phyloP scores from a whole-genome alignment of 2,329 filamentous ascomycete species.

The Colletotrichum sublineola region DNA sequence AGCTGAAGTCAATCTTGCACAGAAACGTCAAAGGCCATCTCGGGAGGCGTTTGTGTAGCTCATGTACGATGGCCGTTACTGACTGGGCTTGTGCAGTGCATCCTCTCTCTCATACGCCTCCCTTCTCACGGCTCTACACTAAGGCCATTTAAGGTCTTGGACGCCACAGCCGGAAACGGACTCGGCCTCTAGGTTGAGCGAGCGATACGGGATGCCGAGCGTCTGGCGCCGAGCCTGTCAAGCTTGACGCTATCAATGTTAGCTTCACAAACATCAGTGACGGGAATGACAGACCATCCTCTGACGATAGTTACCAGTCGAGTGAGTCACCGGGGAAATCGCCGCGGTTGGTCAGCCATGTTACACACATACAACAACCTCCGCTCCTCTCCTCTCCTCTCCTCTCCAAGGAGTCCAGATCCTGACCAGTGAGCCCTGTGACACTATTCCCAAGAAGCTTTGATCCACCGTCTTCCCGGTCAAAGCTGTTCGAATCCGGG shows the following conservation, averaged over 20 bases:
- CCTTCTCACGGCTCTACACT: not conserved
- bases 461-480: not conserved
- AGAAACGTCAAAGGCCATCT: slow-evolving; percentile 4
- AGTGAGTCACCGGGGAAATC: not conserved
- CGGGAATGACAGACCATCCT: slow-evolving; percentile 23
- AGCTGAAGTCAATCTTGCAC: slow-evolving; percentile 30
- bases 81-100: slow-evolving; percentile 12
- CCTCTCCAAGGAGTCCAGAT: not conserved
- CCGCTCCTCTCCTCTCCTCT: not conserved
- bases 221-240: not conserved
- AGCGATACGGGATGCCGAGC: not conserved
- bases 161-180: slow-evolving; percentile 32
- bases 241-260: not conserved
- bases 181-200: not conserved
- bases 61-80: slow-evolving; percentile 16
- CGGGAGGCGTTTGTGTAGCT: not conserved
- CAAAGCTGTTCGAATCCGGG: slow-evolving; percentile 28
- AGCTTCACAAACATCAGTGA: slow-evolving; percentile 8
- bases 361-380: slow-evolving; percentile 6
- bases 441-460: slow-evolving; percentile 22
- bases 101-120: not conserved
- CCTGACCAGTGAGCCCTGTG: slow-evolving; percentile 2
- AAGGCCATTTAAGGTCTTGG: not conserved
- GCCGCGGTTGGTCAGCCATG: slow-evolving; percentile 16
- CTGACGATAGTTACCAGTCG: slow-evolving; percentile 8